These are phyloP conservation scores for Chlamydomonas reinhardtii DNA, from an alignment of 163 green algal species.

Conservation along the genomic window DNA sequence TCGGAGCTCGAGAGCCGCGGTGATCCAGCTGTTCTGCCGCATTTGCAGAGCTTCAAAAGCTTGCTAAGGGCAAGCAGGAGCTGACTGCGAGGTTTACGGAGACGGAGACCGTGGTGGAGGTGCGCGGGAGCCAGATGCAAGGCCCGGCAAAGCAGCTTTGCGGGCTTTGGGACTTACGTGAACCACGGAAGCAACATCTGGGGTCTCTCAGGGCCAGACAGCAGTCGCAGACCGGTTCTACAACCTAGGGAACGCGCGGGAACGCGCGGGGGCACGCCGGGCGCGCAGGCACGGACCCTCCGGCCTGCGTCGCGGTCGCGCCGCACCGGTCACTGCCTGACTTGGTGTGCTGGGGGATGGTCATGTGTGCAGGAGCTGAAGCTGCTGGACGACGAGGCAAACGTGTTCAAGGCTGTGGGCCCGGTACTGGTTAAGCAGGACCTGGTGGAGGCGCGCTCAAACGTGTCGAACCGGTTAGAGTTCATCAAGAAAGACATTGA, in stretches of 20 bases:
- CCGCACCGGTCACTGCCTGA: no score
- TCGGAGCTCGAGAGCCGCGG: no score
- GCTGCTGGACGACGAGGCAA: conserved; percentile 78
- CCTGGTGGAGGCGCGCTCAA: conserved; percentile 80
- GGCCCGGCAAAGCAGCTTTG: no score
- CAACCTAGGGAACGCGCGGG: no score
- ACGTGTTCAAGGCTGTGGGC: conserved; percentile 82
- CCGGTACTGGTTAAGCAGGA: conserved; percentile 79
- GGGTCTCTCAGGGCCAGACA: no score
- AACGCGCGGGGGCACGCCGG: no score
- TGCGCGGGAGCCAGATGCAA: conserved; percentile 28
- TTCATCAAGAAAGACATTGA: conserved; percentile 83
- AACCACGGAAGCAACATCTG: no score
- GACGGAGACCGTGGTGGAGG: conserved; percentile 80
- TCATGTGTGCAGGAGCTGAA: conserved; percentile 76
- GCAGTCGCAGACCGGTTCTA: no score
- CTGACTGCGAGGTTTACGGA: conserved; percentile 73
- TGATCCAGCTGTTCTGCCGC: not conserved
- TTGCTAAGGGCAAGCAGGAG: conserved; percentile 64
- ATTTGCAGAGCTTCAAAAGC: conserved; percentile 57
- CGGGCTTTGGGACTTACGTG: no score
- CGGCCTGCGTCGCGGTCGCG: no score
- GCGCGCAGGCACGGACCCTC: no score
- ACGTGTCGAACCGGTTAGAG: conserved; percentile 85
- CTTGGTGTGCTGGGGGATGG: no score